phyloP scores from a whole-genome alignment of 1,139 yeast genomes.

The Saccharomycopsis hybrid region DNA sequence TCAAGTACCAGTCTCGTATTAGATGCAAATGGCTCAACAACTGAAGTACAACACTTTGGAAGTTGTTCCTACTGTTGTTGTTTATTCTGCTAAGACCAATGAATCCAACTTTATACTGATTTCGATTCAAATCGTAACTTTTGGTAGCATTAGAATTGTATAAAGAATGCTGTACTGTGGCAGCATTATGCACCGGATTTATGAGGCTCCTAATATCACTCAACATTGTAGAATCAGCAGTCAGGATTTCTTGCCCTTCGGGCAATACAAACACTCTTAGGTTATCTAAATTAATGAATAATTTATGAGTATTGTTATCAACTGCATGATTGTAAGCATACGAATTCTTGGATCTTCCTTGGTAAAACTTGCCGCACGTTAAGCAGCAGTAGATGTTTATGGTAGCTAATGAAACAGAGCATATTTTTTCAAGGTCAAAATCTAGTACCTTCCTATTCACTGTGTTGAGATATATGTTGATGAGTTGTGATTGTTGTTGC shows the following conservation, averaged over 20 bases:
- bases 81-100: slow-evolving; percentile 56
- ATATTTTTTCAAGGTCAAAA: slow-evolving; percentile 64
- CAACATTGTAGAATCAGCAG: slow-evolving; percentile 31
- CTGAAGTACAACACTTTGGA: slow-evolving; percentile 53
- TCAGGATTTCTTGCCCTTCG: slow-evolving; percentile 42
- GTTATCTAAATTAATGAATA: slow-evolving; percentile 49
- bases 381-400: slow-evolving; percentile 66
- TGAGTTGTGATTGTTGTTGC: too few species aligned
- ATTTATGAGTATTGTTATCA: slow-evolving; percentile 49
- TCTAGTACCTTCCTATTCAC: slow-evolving; percentile 51
- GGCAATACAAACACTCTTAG: slow-evolving; percentile 53
- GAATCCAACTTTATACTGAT: slow-evolving; percentile 52
- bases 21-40: slow-evolving; percentile 47
- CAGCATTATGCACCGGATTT: slow-evolving; percentile 41
- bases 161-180: neutral
- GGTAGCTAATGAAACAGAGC: slow-evolving; percentile 56
- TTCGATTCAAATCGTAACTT: slow-evolving; percentile 38
- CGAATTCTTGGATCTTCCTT: slow-evolving; percentile 57
- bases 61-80: slow-evolving; percentile 44
- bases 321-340: slow-evolving; percentile 68
- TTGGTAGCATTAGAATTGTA: slow-evolving; percentile 7
- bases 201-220: slow-evolving; percentile 48
- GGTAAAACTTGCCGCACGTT: slow-evolving; percentile 66
- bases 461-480: slow-evolving; percentile 43
- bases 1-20: slow-evolving; percentile 46